These are phyloP conservation scores for Marasmius tenuissimus DNA, from an alignment of 1,284 basidiomycete species.

Conservation along the genomic window DNA sequence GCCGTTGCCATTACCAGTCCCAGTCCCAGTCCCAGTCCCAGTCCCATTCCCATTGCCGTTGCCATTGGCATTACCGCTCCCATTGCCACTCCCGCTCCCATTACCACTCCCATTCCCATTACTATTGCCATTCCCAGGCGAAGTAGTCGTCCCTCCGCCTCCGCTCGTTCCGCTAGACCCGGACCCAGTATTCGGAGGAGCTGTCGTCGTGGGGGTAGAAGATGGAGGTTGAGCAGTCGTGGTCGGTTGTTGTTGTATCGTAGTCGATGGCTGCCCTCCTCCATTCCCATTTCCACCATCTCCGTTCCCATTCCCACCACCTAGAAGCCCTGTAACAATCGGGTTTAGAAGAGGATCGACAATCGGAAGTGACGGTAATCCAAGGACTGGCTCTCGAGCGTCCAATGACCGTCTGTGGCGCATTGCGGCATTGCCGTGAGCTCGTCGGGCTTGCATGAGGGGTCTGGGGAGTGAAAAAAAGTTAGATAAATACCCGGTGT, in stretches of 20 bases:
- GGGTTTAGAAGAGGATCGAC: constrained; percentile 35
- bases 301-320: background rate
- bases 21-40: background rate
- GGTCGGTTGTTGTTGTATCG: too few species aligned
- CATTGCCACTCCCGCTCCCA: background rate
- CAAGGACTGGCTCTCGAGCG: constrained; percentile 37
- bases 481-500: too few species aligned
- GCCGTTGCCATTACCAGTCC: background rate
- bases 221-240: too few species aligned
- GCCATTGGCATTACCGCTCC: background rate
- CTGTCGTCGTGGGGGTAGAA: too few species aligned
- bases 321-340: constrained; percentile 31
- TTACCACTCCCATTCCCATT: background rate
- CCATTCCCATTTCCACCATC: background rate
- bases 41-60: background rate
- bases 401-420: background rate
- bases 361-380: constrained; percentile 43
- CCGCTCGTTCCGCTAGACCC: background rate
- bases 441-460: too few species aligned
- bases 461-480: too few species aligned
- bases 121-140: background rate
- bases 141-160: constrained; percentile 2
- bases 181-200: background rate
- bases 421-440: too few species aligned
- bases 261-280: too few species aligned